phyloP scores from a whole-genome alignment of 441 rosid genomes.

The Croton laevigatus region DNA sequence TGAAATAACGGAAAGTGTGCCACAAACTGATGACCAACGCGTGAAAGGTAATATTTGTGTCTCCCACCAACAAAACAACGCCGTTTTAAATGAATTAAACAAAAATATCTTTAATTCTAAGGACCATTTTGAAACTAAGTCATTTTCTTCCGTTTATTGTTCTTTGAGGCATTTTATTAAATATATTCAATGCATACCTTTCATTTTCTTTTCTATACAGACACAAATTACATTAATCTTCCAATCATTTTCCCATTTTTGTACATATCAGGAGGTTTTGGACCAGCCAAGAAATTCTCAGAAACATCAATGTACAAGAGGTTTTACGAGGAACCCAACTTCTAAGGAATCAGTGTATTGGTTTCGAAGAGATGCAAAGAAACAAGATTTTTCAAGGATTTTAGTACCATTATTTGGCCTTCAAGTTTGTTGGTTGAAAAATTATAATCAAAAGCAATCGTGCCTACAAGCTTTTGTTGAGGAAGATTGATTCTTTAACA shows the following conservation, averaged over 20 bases:
- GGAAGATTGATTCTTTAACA: constrained; percentile 71
- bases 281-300: constrained; percentile 64
- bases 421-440: constrained; percentile 55
- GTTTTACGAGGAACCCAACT: constrained; percentile 68
- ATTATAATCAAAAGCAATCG: constrained; percentile 51
- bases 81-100: no score
- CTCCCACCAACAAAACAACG: no score
- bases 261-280: constrained; percentile 88
- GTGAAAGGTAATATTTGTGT: no score
- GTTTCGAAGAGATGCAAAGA: constrained; percentile 64
- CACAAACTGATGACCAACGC: no score
- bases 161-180: no score
- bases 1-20: no score
- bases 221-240: no score
- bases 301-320: constrained; percentile 76
- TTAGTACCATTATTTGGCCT: constrained; percentile 64
- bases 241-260: constrained; percentile 60
- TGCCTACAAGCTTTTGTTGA: constrained; percentile 35
- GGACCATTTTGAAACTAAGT: no score
- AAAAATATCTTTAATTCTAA: no score
- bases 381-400: constrained; percentile 46
- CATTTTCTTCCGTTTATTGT: no score
- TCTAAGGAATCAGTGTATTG: constrained; percentile 65
- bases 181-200: no score
- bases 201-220: no score